Conservation (phyloP, 768 basidiomycete genomes). For the Mycena haematopus region DNA sequence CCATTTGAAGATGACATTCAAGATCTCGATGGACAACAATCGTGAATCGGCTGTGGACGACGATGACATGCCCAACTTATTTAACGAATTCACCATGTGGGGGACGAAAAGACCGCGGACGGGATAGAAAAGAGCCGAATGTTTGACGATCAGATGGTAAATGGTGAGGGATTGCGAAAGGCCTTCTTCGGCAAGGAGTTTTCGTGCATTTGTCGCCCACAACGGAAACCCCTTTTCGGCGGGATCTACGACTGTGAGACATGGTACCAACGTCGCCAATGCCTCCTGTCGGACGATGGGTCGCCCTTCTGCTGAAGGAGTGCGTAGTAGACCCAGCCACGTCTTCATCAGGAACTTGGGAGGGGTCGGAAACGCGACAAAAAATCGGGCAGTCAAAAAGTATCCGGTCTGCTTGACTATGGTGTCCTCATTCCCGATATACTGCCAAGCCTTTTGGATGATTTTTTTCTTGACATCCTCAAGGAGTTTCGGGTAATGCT, state of each 20-base stretch:
- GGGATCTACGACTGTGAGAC: conserved; percentile 69
- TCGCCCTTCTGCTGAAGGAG: conserved; percentile 76
- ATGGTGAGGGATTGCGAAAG: conserved; percentile 75
- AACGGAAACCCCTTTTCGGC: conserved; percentile 65
- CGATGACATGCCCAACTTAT: conserved; percentile 83
- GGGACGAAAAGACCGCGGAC: conserved; percentile 92
- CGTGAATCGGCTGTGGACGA: conserved; percentile 80
- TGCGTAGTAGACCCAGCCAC: conserved; percentile 88
- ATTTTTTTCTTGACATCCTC: conserved; percentile 88
- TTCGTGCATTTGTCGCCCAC: conserved; percentile 89
- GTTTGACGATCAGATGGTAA: conserved; percentile 92
- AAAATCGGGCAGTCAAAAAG: conserved; percentile 90
- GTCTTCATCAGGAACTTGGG: conserved; percentile 90
- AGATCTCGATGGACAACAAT: conserved; percentile 85
- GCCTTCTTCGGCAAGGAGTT: conserved; percentile 88
- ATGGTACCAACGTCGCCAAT: conserved; percentile 83
- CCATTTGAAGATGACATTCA: conserved; percentile 94
- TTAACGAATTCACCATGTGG: conserved; percentile 89
- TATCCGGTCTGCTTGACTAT: conserved; percentile 94
- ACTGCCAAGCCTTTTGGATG: conserved; percentile 92
- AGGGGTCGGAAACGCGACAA: conserved; percentile 86
- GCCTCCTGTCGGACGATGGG: conserved; percentile 81
- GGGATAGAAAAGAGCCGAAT: conserved; percentile 90
- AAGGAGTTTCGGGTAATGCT: conserved; percentile 81
- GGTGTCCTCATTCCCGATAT: conserved; percentile 83